Conservation (phyloP, 2,329 filamentous ascomycete species). For the Aspergillus fumigatus region DNA sequence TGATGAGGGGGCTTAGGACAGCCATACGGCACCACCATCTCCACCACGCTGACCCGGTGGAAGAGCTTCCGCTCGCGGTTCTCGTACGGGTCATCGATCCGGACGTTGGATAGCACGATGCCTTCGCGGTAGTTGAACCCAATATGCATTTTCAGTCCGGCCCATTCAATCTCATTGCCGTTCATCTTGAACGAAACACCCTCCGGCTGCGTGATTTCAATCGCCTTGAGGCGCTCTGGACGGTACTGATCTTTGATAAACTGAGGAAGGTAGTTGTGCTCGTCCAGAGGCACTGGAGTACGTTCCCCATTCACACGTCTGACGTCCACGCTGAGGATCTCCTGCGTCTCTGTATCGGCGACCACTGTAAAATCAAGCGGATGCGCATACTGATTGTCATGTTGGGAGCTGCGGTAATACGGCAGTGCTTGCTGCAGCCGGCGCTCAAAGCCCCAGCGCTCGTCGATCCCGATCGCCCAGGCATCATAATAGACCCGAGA, state of each 20-base stretch:
- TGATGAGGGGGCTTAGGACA: slow-evolving; percentile 23
- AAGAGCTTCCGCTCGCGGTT: slow-evolving; percentile 27
- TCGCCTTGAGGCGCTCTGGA: slow-evolving; percentile 2
- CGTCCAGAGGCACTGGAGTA: too few relatives aligned
- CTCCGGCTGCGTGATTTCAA: slow-evolving; percentile 25
- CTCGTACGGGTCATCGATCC: slow-evolving; percentile 24
- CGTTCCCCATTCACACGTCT: too few relatives aligned
- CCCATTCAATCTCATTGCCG: slow-evolving; percentile 27
- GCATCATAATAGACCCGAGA: slow-evolving; percentile 31
- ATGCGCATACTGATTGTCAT: slow-evolving; percentile 31
- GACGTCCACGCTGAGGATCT: slow-evolving; percentile 24
- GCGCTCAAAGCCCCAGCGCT: slow-evolving; percentile 31
- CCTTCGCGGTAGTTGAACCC: slow-evolving; percentile 51
- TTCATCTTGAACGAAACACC: slow-evolving; percentile 27
- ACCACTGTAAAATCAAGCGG: slow-evolving; percentile 26
- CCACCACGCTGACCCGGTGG: slow-evolving; percentile 26
- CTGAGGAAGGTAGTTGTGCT: too few relatives aligned
- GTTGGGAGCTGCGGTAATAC: slow-evolving; percentile 27
- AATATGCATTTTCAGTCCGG: slow-evolving; percentile 35
- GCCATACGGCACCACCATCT: slow-evolving; percentile 22
- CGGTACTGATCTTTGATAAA: too few relatives aligned
- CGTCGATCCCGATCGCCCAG: slow-evolving; percentile 36
- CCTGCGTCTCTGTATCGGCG: slow-evolving; percentile 24
- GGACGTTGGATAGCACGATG: slow-evolving; percentile 51
- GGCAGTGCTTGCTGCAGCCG: slow-evolving; percentile 31